These are phyloP conservation scores for Exophiala viscosa DNA, from an alignment of 2,329 filamentous ascomycete genomes.

Conservation along the genomic window DNA sequence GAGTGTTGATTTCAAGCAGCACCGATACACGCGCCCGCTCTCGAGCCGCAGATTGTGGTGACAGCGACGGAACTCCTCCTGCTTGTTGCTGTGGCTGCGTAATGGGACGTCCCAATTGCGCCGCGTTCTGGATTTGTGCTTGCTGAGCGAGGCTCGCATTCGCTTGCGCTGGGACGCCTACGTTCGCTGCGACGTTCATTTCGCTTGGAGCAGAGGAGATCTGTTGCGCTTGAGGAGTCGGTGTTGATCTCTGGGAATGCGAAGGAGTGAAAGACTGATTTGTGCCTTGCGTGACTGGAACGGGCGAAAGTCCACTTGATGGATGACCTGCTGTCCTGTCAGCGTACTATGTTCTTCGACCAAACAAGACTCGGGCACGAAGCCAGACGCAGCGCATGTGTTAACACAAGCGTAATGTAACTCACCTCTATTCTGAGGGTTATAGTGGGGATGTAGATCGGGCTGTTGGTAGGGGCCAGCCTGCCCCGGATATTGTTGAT, in stretches of 20 bases:
- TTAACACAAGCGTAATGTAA: neutral
- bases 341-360: neutral
- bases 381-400: neutral
- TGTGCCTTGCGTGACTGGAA: constrained; percentile 24
- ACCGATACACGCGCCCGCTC: constrained; percentile 46
- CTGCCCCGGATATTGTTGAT: constrained; percentile 26
- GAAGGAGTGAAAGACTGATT: constrained; percentile 8
- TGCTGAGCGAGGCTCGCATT: constrained; percentile 21
- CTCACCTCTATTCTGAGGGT: constrained; percentile 15
- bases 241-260: constrained; percentile 7
- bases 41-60: constrained; percentile 34
- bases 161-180: constrained; percentile 13
- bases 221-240: constrained; percentile 4
- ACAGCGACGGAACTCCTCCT: constrained; percentile 9
- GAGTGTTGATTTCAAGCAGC: constrained; percentile 47
- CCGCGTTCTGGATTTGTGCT: constrained; percentile 25
- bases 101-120: constrained; percentile 15
- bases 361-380: too few relatives aligned
- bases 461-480: constrained; percentile 11
- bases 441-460: constrained; percentile 9
- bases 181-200: constrained; percentile 12
- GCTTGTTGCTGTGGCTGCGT: constrained; percentile 10
- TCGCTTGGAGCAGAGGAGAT: constrained; percentile 8
- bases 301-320: constrained; percentile 20
- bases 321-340: constrained; percentile 13